phyloP scores from a whole-genome alignment of 768 basidiomycete species.

The Podaxis sp. region DNA sequence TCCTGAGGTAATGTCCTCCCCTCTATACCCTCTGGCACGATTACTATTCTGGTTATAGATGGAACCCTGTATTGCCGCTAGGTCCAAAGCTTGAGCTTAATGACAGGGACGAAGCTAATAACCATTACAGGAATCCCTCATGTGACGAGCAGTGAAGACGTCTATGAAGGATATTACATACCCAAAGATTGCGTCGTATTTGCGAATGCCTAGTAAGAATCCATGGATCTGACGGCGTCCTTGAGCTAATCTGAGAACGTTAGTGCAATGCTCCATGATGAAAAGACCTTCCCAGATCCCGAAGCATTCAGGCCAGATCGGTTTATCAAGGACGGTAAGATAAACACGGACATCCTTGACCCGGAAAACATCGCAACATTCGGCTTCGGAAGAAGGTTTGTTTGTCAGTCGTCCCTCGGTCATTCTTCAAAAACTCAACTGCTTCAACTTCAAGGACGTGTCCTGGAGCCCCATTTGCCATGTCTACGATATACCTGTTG shows the following conservation, averaged over 20 bases:
- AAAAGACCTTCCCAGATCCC: constrained; percentile 19
- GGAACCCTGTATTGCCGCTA: neutral
- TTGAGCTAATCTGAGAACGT: neutral
- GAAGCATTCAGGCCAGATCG: constrained; percentile 22
- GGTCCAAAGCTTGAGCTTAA: neutral
- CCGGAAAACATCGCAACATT: constrained; percentile 24
- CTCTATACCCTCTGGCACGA: neutral
- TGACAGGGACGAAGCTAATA: neutral
- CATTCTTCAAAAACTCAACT: neutral
- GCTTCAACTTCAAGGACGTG: constrained; percentile 6
- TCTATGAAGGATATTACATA: constrained; percentile 14
- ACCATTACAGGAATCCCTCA: constrained; percentile 8
- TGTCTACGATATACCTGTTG: constrained; percentile 5
- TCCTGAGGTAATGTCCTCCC: constrained; percentile 17
- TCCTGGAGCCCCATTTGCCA: constrained; percentile 5
- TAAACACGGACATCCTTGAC: constrained; percentile 26
- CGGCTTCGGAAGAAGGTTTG: constrained; percentile 32
- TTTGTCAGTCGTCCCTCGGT: neutral
- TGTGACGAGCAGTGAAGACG: constrained; percentile 6
- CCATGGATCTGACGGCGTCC: neutral
- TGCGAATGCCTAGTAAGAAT: constrained; percentile 12
- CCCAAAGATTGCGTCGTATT: constrained; percentile 16
- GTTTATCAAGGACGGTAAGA: constrained; percentile 20
- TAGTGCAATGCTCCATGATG: constrained; percentile 25
- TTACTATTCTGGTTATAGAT: neutral